A percentile compares a stretch with the other conserved stretches of the same genome.
Evolutionary conservation across 2,329 filamentous ascomycete genomes (phyloP).

Genomic region (Cadophora sp.): DNA sequence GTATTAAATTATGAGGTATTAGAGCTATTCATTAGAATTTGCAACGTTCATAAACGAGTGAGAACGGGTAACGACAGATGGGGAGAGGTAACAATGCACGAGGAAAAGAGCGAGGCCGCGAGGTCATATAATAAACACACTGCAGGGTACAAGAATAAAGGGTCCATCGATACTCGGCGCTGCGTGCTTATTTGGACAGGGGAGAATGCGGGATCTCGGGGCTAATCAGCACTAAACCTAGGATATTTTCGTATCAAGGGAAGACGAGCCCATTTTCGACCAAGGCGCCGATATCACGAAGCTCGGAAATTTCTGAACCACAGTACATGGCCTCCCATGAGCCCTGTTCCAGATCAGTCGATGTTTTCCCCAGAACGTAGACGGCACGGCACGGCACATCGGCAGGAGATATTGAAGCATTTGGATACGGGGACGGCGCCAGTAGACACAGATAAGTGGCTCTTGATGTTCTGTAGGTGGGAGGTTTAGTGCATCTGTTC

Average conservation of each 20-base stretch:
- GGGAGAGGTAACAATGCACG: not conserved
- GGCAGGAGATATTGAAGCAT: conserved; percentile 12
- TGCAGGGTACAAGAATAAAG: conserved; percentile 7
- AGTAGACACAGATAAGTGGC: not conserved
- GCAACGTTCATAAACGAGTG: conserved; percentile 15
- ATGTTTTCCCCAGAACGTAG: not conserved
- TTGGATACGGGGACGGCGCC: not conserved
- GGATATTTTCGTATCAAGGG: conserved; percentile 12
- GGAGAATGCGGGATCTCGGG: conserved; percentile 11
- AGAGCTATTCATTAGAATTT: conserved; percentile 10
- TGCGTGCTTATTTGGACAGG: conserved; percentile 8
- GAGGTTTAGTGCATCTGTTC: not conserved
- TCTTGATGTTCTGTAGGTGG: not conserved
- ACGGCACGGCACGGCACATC: not conserved
- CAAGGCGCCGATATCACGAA: not conserved
- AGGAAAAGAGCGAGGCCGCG: conserved; percentile 7
- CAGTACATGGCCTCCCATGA: not conserved
- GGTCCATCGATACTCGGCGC: conserved; percentile 13
- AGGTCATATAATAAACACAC: conserved; percentile 5
- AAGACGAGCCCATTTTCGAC: not conserved
- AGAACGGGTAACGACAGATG: conserved; percentile 19
- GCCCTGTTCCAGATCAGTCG: not conserved
- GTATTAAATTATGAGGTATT: conserved; percentile 11
- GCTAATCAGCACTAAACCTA: conserved; percentile 17
- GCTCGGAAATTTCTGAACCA: not conserved